Conservation (phyloP, 352 stramenopile genomes). For the Globisporangium perplexum region DNA sequence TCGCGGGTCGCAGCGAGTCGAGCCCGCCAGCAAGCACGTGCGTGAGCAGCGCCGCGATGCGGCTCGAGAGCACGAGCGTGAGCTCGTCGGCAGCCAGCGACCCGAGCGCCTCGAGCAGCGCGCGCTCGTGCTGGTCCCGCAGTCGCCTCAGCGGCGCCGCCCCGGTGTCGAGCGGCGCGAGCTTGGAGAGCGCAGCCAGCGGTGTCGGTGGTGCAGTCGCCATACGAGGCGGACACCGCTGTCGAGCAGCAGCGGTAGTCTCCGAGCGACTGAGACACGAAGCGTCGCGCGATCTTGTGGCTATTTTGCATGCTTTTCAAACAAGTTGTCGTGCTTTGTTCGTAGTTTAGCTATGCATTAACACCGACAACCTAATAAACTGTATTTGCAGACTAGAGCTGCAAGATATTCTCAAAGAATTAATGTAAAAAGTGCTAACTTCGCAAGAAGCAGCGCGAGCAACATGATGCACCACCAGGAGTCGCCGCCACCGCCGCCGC, state of each 20-base stretch:
- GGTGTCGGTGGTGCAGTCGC: neutral
- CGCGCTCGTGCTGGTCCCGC: constrained; percentile 34
- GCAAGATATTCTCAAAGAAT: no score
- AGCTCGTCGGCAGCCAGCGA: constrained; percentile 25
- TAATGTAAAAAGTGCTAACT: no score
- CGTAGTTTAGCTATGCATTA: neutral
- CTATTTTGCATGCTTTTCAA: neutral
- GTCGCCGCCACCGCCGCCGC: no score
- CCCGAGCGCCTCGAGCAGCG: constrained; percentile 32
- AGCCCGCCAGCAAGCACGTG: constrained; percentile 48
- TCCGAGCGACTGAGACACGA: no score
- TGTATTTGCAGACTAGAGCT: no score
- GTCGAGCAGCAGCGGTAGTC: no score
- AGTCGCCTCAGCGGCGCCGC: constrained; percentile 15
- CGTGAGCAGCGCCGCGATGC: constrained; percentile 48
- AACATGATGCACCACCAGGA: neutral
- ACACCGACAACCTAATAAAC: no score
- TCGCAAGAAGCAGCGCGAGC: neutral
- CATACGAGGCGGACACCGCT: no score
- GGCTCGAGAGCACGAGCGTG: constrained; percentile 49
- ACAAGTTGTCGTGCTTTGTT: neutral
- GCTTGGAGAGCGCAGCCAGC: constrained; percentile 2
- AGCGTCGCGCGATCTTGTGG: constrained; percentile 1
- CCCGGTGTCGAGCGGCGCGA: constrained; percentile 7
- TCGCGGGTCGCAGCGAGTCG: constrained; percentile 23